These are phyloP conservation scores for Penicillium griseofulvum DNA, from an alignment of 2,329 filamentous ascomycete genomes.

Conservation along the genomic window DNA sequence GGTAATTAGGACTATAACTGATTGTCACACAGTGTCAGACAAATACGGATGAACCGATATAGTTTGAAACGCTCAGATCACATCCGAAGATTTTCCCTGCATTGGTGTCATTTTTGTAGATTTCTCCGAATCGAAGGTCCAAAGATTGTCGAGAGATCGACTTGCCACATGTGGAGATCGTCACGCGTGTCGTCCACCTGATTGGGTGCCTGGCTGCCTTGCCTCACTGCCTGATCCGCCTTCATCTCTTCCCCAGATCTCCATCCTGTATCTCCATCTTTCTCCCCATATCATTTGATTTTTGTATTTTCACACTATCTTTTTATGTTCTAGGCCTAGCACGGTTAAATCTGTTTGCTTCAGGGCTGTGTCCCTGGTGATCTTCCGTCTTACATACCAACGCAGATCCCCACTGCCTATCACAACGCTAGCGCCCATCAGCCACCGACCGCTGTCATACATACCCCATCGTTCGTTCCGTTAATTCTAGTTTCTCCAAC, in stretches of 20 bases:
- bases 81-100: not conserved
- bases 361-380: constrained; percentile 13
- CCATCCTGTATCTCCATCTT: not conserved
- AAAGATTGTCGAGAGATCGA: not conserved
- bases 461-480: constrained; percentile 10
- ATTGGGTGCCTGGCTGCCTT: constrained; percentile 12
- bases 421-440: constrained; percentile 13
- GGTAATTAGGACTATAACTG: not conserved
- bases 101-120: not conserved
- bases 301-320: not conserved
- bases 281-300: not conserved
- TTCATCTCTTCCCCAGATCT: constrained; percentile 9
- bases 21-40: constrained; percentile 4
- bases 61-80: not conserved
- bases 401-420: constrained; percentile 19
- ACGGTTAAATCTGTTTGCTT: not conserved
- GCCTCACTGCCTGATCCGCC: constrained; percentile 5
- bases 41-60: not conserved
- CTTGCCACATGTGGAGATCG: constrained; percentile 3
- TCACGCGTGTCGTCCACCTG: not conserved
- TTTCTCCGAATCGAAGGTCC: not conserved
- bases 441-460: constrained; percentile 19
- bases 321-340: not conserved
- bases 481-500: constrained; percentile 4
- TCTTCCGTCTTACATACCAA: constrained; percentile 15